phyloP scores from a whole-genome alignment of 2,329 filamentous ascomycete species.

The Lasiodiplodia sp. region DNA sequence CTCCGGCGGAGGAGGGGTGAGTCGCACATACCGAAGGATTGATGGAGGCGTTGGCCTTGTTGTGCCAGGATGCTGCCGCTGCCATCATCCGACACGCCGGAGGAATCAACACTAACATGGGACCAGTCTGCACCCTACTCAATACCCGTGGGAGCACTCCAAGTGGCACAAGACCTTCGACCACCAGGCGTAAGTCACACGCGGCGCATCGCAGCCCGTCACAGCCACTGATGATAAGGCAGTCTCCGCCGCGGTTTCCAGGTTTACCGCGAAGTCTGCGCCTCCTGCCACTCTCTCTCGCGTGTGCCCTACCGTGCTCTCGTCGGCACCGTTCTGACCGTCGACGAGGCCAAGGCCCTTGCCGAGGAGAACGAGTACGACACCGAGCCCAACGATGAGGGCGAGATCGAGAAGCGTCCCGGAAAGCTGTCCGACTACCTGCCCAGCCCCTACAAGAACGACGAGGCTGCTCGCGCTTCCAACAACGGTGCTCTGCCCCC shows the following conservation, averaged over 20 bases:
- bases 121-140: slow-evolving; percentile 82
- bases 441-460: slow-evolving; percentile 95
- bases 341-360: slow-evolving; percentile 96
- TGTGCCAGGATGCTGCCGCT: neutral
- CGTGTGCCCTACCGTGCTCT: slow-evolving; percentile 93
- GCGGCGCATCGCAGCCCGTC: slow-evolving; percentile 8
- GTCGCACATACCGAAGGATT: slow-evolving; percentile 51
- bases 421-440: slow-evolving; percentile 99
- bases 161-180: slow-evolving; percentile 96
- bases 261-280: slow-evolving; percentile 98
- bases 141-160: slow-evolving; percentile 95
- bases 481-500: slow-evolving; percentile 98
- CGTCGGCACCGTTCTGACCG: slow-evolving; percentile 90
- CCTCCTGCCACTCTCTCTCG: slow-evolving; percentile 94
- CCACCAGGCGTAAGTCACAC: slow-evolving; percentile 81
- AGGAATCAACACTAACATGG: slow-evolving; percentile 17
- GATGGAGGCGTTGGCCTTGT: slow-evolving; percentile 22
- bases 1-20: slow-evolving; percentile 97
- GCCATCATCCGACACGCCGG: slow-evolving; percentile 20
- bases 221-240: slow-evolving; percentile 23
- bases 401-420: slow-evolving; percentile 96
- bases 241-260: slow-evolving; percentile 99
- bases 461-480: slow-evolving; percentile 95
- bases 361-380: slow-evolving; percentile 99
- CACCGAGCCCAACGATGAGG: slow-evolving; percentile 95